A percentile compares a stretch with the other conserved stretches of the same genome.
Evolutionary conservation across 768 basidiomycete species (phyloP).

Genomic region (Antrodiella citrinella): DNA sequence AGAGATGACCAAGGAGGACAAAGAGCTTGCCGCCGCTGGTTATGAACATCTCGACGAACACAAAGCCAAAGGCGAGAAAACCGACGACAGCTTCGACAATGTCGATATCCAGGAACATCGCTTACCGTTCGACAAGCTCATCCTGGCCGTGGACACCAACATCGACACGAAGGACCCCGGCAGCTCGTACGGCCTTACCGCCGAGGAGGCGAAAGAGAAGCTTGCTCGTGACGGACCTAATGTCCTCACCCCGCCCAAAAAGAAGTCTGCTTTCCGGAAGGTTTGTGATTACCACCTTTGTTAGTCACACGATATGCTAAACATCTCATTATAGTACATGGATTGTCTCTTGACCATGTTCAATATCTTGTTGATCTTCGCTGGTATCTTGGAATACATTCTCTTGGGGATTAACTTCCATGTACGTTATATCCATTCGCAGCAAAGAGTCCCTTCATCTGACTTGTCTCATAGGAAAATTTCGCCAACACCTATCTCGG

Average conservation of each 20-base stretch:
- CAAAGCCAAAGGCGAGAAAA: conserved; percentile 26
- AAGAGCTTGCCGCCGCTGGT: conserved; percentile 58
- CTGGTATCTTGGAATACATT: conserved; percentile 59
- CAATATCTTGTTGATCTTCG: conserved; percentile 59
- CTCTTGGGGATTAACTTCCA: conserved; percentile 56
- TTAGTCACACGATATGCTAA: no score
- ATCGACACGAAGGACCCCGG: conserved; percentile 47
- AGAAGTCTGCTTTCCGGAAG: conserved; percentile 58
- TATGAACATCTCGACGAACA: conserved; percentile 52
- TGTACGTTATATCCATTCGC: conserved; percentile 21
- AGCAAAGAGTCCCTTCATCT: conserved; percentile 3
- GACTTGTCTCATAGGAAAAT: conserved; percentile 33
- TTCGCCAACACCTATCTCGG: conserved; percentile 64
- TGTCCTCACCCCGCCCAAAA: conserved; percentile 57
- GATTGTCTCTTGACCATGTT: conserved; percentile 56
- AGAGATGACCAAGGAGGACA: conserved; percentile 59
- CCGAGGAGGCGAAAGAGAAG: conserved; percentile 43
- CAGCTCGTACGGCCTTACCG: conserved; percentile 41
- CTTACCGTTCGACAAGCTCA: conserved; percentile 34
- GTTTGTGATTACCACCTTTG: no score
- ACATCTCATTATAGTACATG: conserved; percentile 43
- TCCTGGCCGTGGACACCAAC: conserved; percentile 35
- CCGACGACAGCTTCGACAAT: conserved; percentile 25
- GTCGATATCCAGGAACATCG: conserved; percentile 56
- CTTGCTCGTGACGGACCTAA: conserved; percentile 54